Conservation (phyloP, 805 yeast genomes). For the Pichia pseudocactophila region DNA sequence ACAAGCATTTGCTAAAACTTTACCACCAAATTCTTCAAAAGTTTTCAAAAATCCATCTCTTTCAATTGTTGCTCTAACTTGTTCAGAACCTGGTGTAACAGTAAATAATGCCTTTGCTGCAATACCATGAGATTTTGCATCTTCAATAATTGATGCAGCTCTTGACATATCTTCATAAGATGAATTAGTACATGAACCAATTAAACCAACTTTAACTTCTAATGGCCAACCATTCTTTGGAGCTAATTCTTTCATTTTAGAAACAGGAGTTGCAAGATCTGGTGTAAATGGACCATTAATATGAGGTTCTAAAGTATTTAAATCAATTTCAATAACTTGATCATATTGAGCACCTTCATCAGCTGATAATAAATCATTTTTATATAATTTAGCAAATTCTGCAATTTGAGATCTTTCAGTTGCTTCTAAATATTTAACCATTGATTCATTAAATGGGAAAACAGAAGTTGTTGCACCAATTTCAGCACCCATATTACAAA, state of each 20-base stretch:
- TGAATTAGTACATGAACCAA: slow-evolving; percentile 98
- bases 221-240: slow-evolving; percentile 76
- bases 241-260: slow-evolving; percentile 68
- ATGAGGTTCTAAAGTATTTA: slow-evolving; percentile 83
- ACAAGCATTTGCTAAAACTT: slow-evolving; percentile 93
- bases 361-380: slow-evolving; percentile 55
- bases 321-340: slow-evolving; percentile 81
- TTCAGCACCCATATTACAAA: slow-evolving; percentile 99
- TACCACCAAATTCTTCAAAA: slow-evolving; percentile 82
- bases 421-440: slow-evolving; percentile 57
- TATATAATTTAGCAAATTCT: slow-evolving; percentile 48
- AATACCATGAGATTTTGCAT: slow-evolving; percentile 79
- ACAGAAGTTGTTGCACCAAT: slow-evolving; percentile 98
- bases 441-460: slow-evolving; percentile 71
- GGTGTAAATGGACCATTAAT: slow-evolving; percentile 98
- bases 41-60: slow-evolving; percentile 84
- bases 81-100: slow-evolving; percentile 98
- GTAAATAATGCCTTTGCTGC: slow-evolving; percentile 87
- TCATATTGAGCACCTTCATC: slow-evolving; percentile 89
- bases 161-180: slow-evolving; percentile 98
- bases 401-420: slow-evolving; percentile 82
- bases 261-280: slow-evolving; percentile 88
- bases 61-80: slow-evolving; percentile 92
- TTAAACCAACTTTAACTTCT: slow-evolving; percentile 82
- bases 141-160: slow-evolving; percentile 81